phyloP scores from a whole-genome alignment of 2,329 filamentous ascomycete genomes.

The Penicillium sp. region DNA sequence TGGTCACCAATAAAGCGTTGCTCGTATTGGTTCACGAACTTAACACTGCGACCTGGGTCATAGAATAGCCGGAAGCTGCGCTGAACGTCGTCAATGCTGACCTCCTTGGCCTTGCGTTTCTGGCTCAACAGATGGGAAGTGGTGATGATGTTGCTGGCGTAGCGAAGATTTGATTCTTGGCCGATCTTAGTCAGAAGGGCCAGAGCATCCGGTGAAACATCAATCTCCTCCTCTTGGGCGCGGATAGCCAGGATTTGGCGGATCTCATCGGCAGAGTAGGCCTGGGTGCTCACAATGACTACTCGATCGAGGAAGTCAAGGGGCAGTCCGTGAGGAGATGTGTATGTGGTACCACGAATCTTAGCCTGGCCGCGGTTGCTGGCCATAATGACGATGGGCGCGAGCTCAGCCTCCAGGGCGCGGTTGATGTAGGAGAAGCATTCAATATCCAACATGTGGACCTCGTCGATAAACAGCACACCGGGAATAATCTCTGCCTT shows the following conservation, averaged over 20 bases:
- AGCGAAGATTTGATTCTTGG: slow-evolving; percentile 86
- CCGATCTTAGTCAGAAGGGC: slow-evolving; percentile 95
- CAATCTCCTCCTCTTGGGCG: slow-evolving; percentile 94
- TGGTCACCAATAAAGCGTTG: slow-evolving; percentile 90
- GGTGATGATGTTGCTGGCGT: slow-evolving; percentile 97
- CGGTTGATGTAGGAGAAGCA: slow-evolving; percentile 99
- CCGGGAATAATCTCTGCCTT: slow-evolving; percentile 98
- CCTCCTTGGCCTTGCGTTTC: slow-evolving; percentile 84
- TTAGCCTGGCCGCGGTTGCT: slow-evolving; percentile 91
- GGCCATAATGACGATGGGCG: slow-evolving; percentile 98
- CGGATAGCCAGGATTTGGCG: slow-evolving; percentile 90
- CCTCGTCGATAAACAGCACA: slow-evolving; percentile 97
- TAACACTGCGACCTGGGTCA: slow-evolving; percentile 84
- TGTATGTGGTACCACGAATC: slow-evolving; percentile 92
- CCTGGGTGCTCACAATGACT: slow-evolving; percentile 91
- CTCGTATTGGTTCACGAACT: slow-evolving; percentile 89
- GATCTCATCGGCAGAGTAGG: slow-evolving; percentile 83
- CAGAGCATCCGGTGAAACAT: slow-evolving; percentile 85
- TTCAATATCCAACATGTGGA: slow-evolving; percentile 99
- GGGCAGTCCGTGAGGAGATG: slow-evolving; percentile 89
- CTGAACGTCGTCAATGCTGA: slow-evolving; percentile 86
- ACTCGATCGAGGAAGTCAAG: slow-evolving; percentile 96
- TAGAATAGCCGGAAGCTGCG: slow-evolving; percentile 94
- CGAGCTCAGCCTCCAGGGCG: slow-evolving; percentile 90
- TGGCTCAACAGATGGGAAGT: slow-evolving; percentile 86